phyloP scores from a whole-genome alignment of 2,329 filamentous ascomycete genomes.

The Pezicula radicicola region DNA sequence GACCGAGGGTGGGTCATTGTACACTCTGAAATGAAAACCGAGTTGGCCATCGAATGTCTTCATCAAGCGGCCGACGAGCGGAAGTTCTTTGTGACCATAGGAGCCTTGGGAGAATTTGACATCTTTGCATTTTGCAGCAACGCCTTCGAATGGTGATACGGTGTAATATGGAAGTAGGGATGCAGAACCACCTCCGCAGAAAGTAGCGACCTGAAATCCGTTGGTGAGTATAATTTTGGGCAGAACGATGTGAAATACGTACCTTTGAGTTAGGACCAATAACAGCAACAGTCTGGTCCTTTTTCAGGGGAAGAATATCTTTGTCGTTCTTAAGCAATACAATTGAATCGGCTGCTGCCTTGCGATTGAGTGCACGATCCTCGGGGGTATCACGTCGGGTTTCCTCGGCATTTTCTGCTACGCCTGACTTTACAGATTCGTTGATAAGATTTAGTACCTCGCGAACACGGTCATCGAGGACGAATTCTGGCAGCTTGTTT shows the following conservation, averaged over 20 bases:
- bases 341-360: conserved; percentile 55
- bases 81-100: conserved; percentile 61
- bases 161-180: conserved; percentile 29
- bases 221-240: too few species aligned
- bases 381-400: conserved; percentile 9
- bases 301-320: conserved; percentile 45
- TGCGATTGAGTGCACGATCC: conserved; percentile 41
- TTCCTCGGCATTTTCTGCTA: conserved; percentile 5
- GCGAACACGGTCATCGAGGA: conserved; percentile 26
- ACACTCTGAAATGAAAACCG: conserved; percentile 54
- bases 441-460: conserved; percentile 31
- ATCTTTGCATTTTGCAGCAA: conserved; percentile 16
- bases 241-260: too few species aligned
- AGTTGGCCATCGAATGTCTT: conserved; percentile 35
- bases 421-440: not conserved
- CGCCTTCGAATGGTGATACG: conserved; percentile 28
- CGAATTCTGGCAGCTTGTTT: conserved; percentile 24
- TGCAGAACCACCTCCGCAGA: conserved; percentile 33
- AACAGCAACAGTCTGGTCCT: conserved; percentile 37
- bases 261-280: conserved; percentile 52
- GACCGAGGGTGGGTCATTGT: conserved; percentile 13
- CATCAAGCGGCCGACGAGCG: conserved; percentile 51
- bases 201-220: conserved; percentile 10
- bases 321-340: conserved; percentile 60
- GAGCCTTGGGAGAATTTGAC: conserved; percentile 45